Percentiles rank a stretch among this genome's conserved stretches.
Evolutionary conservation across 305 asterid genomes (phyloP).

Genomic region (Rubia balearica): DNA sequence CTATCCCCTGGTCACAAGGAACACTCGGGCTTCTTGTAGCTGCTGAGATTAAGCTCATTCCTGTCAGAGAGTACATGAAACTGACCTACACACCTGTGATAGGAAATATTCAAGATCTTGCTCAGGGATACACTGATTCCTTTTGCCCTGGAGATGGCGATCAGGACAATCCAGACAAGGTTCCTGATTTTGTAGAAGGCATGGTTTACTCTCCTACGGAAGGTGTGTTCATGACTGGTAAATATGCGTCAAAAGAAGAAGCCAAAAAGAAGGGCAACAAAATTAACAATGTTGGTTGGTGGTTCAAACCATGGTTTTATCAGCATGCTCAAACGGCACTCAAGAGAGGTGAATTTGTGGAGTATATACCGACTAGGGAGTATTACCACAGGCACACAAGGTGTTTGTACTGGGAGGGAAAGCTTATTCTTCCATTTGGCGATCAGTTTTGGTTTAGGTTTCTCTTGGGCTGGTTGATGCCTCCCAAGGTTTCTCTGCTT

Average conservation of each 20-base stretch:
- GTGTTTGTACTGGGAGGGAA: slow-evolving; percentile 93
- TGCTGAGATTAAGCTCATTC: slow-evolving; percentile 94
- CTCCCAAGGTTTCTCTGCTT: slow-evolving; percentile 90
- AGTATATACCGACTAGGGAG: slow-evolving; percentile 88
- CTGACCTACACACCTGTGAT: slow-evolving; percentile 71
- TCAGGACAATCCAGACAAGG: slow-evolving; percentile 79
- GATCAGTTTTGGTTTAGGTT: slow-evolving; percentile 95
- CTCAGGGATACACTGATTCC: slow-evolving; percentile 77
- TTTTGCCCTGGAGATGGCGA: slow-evolving; percentile 79
- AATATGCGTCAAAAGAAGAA: slow-evolving; percentile 78
- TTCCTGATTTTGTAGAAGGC: slow-evolving; percentile 87
- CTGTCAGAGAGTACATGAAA: slow-evolving; percentile 79
- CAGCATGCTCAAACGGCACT: slow-evolving; percentile 92
- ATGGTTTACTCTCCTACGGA: slow-evolving; percentile 71
- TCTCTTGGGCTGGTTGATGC: slow-evolving; percentile 88
- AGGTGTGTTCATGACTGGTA: slow-evolving; percentile 78
- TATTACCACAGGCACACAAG: slow-evolving; percentile 90
- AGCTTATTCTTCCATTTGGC: slow-evolving; percentile 89
- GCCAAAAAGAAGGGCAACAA: slow-evolving; percentile 80
- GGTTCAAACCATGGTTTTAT: slow-evolving; percentile 96
- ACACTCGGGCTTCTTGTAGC: slow-evolving; percentile 93
- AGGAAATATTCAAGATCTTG: slow-evolving; percentile 65
- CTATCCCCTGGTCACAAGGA: slow-evolving; percentile 97
- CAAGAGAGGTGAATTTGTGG: slow-evolving; percentile 80
- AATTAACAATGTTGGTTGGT: slow-evolving; percentile 75